Evolutionary conservation across 352 stramenopile genomes (phyloP).

Genomic region (Pythium rhizo-oryzae): DNA sequence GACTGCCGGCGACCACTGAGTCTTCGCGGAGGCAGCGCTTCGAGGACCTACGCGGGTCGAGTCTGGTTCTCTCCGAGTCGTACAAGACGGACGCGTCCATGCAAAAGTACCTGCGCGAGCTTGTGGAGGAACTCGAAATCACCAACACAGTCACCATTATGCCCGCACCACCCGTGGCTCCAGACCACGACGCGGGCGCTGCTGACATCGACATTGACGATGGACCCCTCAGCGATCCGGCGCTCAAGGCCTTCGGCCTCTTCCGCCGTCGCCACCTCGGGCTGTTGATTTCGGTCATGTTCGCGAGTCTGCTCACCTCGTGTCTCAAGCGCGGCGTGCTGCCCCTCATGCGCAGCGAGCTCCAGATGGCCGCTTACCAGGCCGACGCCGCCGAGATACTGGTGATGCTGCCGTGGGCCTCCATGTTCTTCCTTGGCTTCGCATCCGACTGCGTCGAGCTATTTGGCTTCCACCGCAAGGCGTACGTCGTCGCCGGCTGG

Average conservation of each 20-base stretch:
- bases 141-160: not conserved
- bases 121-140: constrained; percentile 9
- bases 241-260: not conserved
- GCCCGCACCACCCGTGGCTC: not conserved
- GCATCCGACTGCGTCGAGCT: constrained; percentile 54
- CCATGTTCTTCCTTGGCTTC: constrained; percentile 84
- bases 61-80: constrained; percentile 1
- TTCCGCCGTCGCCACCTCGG: constrained; percentile 17
- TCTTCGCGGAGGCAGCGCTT: not conserved
- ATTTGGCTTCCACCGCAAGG: constrained; percentile 48
- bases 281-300: constrained; percentile 27
- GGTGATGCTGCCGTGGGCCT: constrained; percentile 63
- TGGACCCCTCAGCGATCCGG: constrained; percentile 1
- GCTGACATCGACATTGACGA: not conserved
- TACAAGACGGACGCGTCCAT: constrained; percentile 7
- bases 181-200: not conserved
- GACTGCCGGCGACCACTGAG: constrained; percentile 1
- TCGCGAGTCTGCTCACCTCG: constrained; percentile 23
- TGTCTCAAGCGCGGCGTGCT: constrained; percentile 32
- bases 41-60: constrained; percentile 6
- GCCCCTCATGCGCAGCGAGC: constrained; percentile 65
- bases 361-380: constrained; percentile 68
- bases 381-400: constrained; percentile 56
- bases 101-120: constrained; percentile 14
- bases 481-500: constrained; percentile 63